Evolutionary conservation across 768 basidiomycete genomes (phyloP).

Genomic region (Mycena indigotica): DNA sequence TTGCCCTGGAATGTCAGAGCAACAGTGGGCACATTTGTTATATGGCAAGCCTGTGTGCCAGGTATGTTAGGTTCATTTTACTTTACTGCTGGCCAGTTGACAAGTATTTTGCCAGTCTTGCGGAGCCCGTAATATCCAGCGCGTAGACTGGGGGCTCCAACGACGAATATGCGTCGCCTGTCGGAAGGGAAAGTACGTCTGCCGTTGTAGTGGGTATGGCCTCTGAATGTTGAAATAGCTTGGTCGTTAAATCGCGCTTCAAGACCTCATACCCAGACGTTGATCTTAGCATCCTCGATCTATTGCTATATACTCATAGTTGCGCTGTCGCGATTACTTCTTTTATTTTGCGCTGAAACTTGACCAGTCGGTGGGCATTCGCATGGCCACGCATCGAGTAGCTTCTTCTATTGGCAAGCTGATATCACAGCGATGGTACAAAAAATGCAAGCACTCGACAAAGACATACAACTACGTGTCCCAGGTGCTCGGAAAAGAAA

Average conservation of each 20-base stretch:
- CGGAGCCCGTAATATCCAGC: constrained; percentile 15
- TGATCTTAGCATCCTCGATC: constrained; percentile 29
- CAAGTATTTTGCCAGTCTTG: constrained; percentile 16
- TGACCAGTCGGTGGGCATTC: constrained; percentile 32
- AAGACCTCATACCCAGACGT: constrained; percentile 28
- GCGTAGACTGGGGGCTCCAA: constrained; percentile 22
- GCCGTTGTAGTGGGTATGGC: not conserved
- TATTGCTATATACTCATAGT: constrained; percentile 37
- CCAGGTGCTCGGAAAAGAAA: constrained; percentile 29
- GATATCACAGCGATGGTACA: constrained; percentile 32
- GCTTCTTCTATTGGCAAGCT: constrained; percentile 36
- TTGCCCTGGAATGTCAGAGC: constrained; percentile 28
- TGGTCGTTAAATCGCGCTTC: constrained; percentile 30
- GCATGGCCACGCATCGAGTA: constrained; percentile 27
- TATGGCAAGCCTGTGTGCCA: constrained; percentile 24
- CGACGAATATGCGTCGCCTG: constrained; percentile 20
- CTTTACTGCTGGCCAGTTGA: no score
- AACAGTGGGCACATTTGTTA: constrained; percentile 30
- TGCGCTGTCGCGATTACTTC: constrained; percentile 1
- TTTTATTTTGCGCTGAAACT: not conserved
- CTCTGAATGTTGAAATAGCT: constrained; percentile 22
- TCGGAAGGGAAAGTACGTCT: constrained; percentile 21
- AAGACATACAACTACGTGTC: constrained; percentile 23
- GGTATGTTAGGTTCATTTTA: constrained; percentile 13
- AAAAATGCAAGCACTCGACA: constrained; percentile 18